Conservation (phyloP, 306 rosid species). For the Glycine soja region DNA sequence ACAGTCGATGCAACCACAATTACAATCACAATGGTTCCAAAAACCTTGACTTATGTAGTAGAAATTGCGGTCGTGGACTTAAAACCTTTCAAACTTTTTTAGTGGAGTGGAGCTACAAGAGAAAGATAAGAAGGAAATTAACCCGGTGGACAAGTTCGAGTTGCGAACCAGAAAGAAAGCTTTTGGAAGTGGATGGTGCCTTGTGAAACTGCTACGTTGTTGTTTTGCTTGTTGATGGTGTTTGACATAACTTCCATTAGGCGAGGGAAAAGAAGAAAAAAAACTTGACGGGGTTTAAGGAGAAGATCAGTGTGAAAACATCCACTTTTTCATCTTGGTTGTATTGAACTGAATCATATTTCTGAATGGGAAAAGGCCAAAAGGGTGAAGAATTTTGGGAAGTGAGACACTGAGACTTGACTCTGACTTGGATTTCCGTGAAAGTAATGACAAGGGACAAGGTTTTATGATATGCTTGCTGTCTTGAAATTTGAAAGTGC, state of each 20-base stretch:
- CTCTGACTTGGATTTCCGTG: slow-evolving; percentile 50
- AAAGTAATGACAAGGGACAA: slow-evolving; percentile 36
- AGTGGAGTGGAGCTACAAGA: background rate
- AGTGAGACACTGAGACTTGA: slow-evolving; percentile 19
- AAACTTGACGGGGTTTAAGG: slow-evolving; percentile 15
- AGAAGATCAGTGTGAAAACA: slow-evolving; percentile 57
- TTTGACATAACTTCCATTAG: slow-evolving; percentile 67
- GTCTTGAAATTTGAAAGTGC: background rate
- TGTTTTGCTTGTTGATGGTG: slow-evolving; percentile 51
- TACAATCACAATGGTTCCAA: background rate
- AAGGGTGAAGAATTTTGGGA: slow-evolving; percentile 35
- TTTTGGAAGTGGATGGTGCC: slow-evolving; percentile 52
- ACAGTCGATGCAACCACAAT: background rate
- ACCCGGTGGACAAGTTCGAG: slow-evolving; percentile 76
- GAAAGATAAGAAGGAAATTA: slow-evolving; percentile 49
- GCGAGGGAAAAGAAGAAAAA: slow-evolving; percentile 47
- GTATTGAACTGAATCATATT: slow-evolving; percentile 53
- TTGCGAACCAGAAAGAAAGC: slow-evolving; percentile 80
- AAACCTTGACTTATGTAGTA: background rate
- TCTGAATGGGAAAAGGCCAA: slow-evolving; percentile 25
- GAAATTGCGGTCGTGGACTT: background rate
- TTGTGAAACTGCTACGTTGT: slow-evolving; percentile 40
- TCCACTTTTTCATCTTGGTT: slow-evolving; percentile 64
- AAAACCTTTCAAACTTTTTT: background rate
- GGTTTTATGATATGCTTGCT: background rate